Base-by-base conservation (phyloP, 2,329 filamentous ascomycete genomes). In the Colletotrichum limetticola region DNA sequence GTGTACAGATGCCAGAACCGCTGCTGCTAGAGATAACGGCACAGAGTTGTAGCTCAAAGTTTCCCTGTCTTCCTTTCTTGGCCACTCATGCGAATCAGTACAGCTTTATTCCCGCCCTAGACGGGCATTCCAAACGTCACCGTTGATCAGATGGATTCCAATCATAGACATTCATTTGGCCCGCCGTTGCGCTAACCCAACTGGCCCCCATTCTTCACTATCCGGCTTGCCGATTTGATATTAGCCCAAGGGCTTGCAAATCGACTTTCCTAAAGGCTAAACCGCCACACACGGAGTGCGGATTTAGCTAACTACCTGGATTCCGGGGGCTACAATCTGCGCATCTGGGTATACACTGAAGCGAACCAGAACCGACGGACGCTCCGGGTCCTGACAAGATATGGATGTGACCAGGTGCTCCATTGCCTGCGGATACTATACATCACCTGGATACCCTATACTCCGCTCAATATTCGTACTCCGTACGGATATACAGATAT, bases 141-240 rank as follows among this genome's bases (percentile, higher is more conserved):
- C 70, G 55, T 72, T 69, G 68, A 69, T 69, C 70, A 60, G 70
- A 72, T 64, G 70, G 66, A 53, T 55, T 24, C 28, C 35, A 68
- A 57, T 58, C 68, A 42, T 42, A 42, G 37, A 42, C 56, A 58
- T 49, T 4, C 42, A 19, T 49, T 30, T 71, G 68, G 57, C 64
- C 57, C 64, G 64, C 52, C 56, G 58, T 61, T 61, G n/a, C 35
- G 65, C 64, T 63, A 53, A 63, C 58, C 32, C 22, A 63, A 24
- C 42, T 55, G 58, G 30, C 32, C 16, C 52, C 59, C 35, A 28
- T 32, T 68, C 19, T 68, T 14, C 42, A 32, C 32, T 24, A 37
- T 64, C 58, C 58, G 58, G 65, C 53, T 68, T 63, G 62, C 69
- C 69, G 69, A 68, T 68, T 59, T 65, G 22, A 59, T 14, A n/a